phyloP scores from a whole-genome alignment of 805 yeast species.

The Wickerhamomyces bisporus region DNA sequence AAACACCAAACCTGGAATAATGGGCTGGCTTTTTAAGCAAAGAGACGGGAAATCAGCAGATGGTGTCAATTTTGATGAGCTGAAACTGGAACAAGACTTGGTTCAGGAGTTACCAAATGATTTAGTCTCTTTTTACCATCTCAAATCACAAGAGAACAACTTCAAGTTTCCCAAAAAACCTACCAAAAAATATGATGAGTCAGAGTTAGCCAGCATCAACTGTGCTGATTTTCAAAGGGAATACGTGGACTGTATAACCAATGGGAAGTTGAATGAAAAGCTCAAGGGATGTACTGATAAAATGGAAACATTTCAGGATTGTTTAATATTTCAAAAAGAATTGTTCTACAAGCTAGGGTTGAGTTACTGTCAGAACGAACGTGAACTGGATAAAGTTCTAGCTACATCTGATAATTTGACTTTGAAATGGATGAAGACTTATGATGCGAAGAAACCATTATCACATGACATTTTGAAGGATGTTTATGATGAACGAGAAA shows the following conservation, averaged over 20 bases:
- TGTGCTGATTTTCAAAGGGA: constrained; percentile 20
- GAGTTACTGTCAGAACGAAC: constrained; percentile 5
- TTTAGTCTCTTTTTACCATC: background rate
- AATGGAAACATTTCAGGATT: constrained; percentile 9
- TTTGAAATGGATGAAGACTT: constrained; percentile 9
- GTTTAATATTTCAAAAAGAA: constrained; percentile 15
- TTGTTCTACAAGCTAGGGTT: constrained; percentile 14
- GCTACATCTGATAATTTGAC: constrained; percentile 15
- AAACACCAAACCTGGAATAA: background rate
- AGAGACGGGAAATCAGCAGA: background rate
- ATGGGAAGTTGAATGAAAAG: constrained; percentile 16
- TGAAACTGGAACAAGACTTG: background rate
- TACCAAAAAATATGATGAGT: background rate
- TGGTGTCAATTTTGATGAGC: background rate
- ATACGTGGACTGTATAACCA: constrained; percentile 16
- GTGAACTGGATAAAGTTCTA: constrained; percentile 9
- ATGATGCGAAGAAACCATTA: constrained; percentile 3
- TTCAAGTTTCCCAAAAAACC: background rate
- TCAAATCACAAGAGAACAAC: background rate
- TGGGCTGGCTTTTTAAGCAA: background rate
- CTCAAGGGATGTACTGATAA: constrained; percentile 13
- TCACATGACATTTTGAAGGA: constrained; percentile 7
- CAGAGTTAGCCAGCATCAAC: constrained; percentile 4
- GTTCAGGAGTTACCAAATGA: background rate
- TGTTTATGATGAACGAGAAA: constrained; percentile 12